phyloP scores from a whole-genome alignment of 768 basidiomycete genomes.

The Sistotremastrum niveocremeum region DNA sequence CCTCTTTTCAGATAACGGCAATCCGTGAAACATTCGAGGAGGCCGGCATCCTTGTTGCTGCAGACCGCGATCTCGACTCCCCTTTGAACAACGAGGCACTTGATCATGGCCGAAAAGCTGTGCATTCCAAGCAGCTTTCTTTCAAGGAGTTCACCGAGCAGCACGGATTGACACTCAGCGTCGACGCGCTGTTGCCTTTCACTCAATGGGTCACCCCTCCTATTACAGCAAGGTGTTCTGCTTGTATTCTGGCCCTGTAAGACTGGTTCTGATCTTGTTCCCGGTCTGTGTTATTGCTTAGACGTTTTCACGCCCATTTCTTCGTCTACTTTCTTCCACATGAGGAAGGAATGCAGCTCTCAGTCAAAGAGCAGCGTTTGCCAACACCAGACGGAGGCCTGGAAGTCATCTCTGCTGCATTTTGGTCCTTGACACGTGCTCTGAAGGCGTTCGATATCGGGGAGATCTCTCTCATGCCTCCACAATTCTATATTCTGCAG shows the following conservation, averaged over 20 bases:
- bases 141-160: constrained; percentile 42
- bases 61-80: constrained; percentile 4
- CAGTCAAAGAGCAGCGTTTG: constrained; percentile 40
- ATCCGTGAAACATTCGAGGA: constrained; percentile 73
- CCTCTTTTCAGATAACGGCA: constrained; percentile 43
- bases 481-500: constrained; percentile 57
- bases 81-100: constrained; percentile 25
- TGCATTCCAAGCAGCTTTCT: constrained; percentile 36
- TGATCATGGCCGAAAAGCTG: constrained; percentile 39
- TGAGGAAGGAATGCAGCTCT: constrained; percentile 35
- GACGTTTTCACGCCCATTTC: constrained; percentile 63
- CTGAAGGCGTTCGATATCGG: constrained; percentile 36
- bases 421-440: constrained; percentile 40
- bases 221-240: constrained; percentile 33
- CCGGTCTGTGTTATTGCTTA: constrained; percentile 14
- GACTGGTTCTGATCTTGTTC: not conserved
- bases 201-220: constrained; percentile 66
- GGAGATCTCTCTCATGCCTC: constrained; percentile 53
- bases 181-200: constrained; percentile 44
- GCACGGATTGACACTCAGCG: constrained; percentile 30
- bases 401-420: constrained; percentile 59
- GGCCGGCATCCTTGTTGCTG: constrained; percentile 48
- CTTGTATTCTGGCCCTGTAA: not conserved
- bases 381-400: constrained; percentile 55
- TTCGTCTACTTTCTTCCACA: constrained; percentile 47